Evolutionary conservation across 2,329 filamentous ascomycete genomes (phyloP).

Genomic region (Xylariaceae sp.): DNA sequence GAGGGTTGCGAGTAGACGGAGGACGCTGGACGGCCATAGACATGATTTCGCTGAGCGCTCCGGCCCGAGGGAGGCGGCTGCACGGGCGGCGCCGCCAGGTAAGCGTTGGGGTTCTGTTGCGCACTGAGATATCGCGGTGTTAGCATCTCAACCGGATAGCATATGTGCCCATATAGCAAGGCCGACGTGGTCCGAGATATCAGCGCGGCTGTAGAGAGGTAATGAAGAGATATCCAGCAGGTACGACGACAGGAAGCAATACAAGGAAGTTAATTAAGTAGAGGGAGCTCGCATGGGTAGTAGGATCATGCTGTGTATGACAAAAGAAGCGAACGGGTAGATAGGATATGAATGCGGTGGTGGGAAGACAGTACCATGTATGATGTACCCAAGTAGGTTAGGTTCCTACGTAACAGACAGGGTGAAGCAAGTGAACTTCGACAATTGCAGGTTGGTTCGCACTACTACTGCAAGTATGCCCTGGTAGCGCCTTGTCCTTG

Average conservation of each 20-base stretch:
- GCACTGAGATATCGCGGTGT: conserved; percentile 20
- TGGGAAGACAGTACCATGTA: too few relatives aligned
- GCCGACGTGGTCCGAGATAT: too few relatives aligned
- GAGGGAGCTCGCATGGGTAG: too few relatives aligned
- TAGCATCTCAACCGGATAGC: conserved; percentile 20
- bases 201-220: too few relatives aligned
- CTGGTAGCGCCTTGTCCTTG: conserved; percentile 11
- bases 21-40: conserved; percentile 45
- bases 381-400: too few relatives aligned
- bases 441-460: conserved; percentile 2
- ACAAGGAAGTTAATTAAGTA: too few relatives aligned
- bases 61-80: conserved; percentile 33
- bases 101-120: conserved; percentile 22
- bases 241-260: too few relatives aligned
- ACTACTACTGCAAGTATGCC: conserved; percentile 15
- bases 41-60: conserved; percentile 29
- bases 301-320: too few relatives aligned
- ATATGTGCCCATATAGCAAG: conserved; percentile 2
- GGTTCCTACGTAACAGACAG: too few relatives aligned
- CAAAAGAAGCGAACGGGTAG: too few relatives aligned
- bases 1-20: conserved; percentile 58
- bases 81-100: conserved; percentile 25
- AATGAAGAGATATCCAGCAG: too few relatives aligned
- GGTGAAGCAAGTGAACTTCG: neutral
- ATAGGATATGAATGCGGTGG: too few relatives aligned